Percentiles rank a stretch among this genome's conserved stretches.
These are phyloP conservation scores for Chaetomium strumarium DNA, from an alignment of 2,329 filamentous ascomycete genomes.

Conservation along the genomic window DNA sequence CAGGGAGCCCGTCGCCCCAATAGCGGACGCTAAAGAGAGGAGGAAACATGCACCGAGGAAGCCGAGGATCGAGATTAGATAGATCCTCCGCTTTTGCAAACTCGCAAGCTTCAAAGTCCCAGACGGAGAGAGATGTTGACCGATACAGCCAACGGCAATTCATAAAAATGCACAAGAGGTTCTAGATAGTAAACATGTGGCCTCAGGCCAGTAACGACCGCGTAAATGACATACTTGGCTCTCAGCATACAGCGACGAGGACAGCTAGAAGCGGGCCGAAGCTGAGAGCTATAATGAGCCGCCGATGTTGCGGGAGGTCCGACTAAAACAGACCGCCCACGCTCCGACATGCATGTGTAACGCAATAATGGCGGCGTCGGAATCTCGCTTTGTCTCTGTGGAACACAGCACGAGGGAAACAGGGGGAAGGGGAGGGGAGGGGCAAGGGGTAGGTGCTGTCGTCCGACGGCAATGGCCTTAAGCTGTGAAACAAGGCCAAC, in stretches of 20 bases:
- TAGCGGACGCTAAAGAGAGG: too few relatives aligned
- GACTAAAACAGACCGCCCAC: conserved; percentile 1
- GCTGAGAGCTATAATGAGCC: neutral
- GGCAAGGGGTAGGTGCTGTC: too few relatives aligned
- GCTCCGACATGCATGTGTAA: neutral
- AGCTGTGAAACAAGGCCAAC: neutral
- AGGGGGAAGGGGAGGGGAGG: too few relatives aligned
- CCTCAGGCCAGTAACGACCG: neutral
- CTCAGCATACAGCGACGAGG: neutral
- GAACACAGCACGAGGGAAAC: neutral
- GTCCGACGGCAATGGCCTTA: neutral
- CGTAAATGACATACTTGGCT: neutral
- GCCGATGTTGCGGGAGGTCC: neutral
- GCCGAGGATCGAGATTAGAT: too few relatives aligned
- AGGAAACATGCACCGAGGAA: too few relatives aligned
- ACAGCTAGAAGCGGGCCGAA: conserved; percentile 8
- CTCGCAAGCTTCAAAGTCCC: too few relatives aligned
- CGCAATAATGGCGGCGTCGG: conserved; percentile 1
- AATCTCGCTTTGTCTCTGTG: neutral
- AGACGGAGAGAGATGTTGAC: too few relatives aligned
- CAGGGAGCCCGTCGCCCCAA: too few relatives aligned
- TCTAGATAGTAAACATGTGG: neutral
- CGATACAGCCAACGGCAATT: neutral
- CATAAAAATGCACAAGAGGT: neutral
- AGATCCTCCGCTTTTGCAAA: too few relatives aligned